Evolutionary conservation across 257 asterid species (phyloP).

Genomic region (Solanum medicagineum): DNA sequence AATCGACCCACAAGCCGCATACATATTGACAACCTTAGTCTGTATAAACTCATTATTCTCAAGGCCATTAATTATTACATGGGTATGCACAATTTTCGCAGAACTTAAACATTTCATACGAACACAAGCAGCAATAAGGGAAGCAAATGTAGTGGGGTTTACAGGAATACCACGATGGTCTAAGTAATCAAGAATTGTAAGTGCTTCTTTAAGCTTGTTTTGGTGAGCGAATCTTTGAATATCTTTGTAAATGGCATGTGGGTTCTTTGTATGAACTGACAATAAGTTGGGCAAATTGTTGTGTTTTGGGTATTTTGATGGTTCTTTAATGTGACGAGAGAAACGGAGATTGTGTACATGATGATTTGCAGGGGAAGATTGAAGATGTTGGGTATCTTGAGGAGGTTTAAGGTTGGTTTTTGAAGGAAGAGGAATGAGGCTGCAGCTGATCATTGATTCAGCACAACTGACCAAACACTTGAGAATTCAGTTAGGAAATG

Average conservation of each 20-base stretch:
- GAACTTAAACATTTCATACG: constrained; percentile 37
- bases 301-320: constrained; percentile 17
- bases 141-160: constrained; percentile 61
- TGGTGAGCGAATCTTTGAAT: constrained; percentile 52
- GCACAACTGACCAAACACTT: background rate
- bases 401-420: constrained; percentile 1
- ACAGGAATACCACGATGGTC: constrained; percentile 80
- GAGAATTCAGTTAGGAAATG: background rate
- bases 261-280: constrained; percentile 57
- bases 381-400: constrained; percentile 10
- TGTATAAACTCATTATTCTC: constrained; percentile 60
- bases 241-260: constrained; percentile 59
- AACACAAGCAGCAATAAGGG: constrained; percentile 50
- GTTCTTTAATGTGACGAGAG: background rate
- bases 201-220: constrained; percentile 69
- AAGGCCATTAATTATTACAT: constrained; percentile 56
- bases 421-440: constrained; percentile 11
- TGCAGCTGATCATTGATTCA: constrained; percentile 13
- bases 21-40: constrained; percentile 65
- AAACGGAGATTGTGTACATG: background rate
- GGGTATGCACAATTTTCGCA: constrained; percentile 52
- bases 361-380: constrained; percentile 11
- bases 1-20: constrained; percentile 51
- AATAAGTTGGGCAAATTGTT: constrained; percentile 35
- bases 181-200: constrained; percentile 56